Percentiles rank a stretch among this genome's conserved stretches.
Evolutionary conservation across 306 rosid species (phyloP).

Genomic region (Prunus davidiana): DNA sequence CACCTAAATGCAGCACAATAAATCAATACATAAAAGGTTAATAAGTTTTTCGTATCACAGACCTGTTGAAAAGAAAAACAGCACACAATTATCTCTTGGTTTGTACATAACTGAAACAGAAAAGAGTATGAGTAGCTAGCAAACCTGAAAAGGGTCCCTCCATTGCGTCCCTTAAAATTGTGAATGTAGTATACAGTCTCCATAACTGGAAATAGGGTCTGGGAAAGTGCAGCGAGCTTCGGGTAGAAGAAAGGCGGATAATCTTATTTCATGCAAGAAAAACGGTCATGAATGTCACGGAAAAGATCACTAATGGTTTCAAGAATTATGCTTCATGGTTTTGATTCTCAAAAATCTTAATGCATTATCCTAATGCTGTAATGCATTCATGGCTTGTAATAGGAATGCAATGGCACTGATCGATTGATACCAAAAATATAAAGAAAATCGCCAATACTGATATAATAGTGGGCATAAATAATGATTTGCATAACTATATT

Average conservation of each 20-base stretch:
- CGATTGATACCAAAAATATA: background rate
- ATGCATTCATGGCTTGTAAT: background rate
- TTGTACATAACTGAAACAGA: background rate
- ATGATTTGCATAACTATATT: background rate
- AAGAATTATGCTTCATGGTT: background rate
- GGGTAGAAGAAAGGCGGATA: constrained; percentile 92
- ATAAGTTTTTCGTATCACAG: background rate
- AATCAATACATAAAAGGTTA: background rate
- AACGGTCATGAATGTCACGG: constrained; percentile 1
- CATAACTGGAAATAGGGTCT: constrained; percentile 74
- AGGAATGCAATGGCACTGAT: background rate
- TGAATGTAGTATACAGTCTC: constrained; percentile 90
- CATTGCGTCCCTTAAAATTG: constrained; percentile 79
- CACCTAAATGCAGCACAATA: constrained; percentile 36
- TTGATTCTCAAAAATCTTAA: background rate
- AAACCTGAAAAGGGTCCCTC: constrained; percentile 91
- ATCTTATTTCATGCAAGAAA: constrained; percentile 62
- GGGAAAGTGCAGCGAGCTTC: constrained; percentile 71
- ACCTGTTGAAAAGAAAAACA: background rate
- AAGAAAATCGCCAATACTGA: background rate
- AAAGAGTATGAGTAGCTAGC: constrained; percentile 2
- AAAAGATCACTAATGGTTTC: background rate
- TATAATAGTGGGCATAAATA: background rate
- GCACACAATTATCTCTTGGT: too few relatives aligned
- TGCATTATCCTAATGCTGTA: background rate